Evolutionary conservation across 345 rosid species (phyloP).

Genomic region (Eucalyptus pauciflora): DNA sequence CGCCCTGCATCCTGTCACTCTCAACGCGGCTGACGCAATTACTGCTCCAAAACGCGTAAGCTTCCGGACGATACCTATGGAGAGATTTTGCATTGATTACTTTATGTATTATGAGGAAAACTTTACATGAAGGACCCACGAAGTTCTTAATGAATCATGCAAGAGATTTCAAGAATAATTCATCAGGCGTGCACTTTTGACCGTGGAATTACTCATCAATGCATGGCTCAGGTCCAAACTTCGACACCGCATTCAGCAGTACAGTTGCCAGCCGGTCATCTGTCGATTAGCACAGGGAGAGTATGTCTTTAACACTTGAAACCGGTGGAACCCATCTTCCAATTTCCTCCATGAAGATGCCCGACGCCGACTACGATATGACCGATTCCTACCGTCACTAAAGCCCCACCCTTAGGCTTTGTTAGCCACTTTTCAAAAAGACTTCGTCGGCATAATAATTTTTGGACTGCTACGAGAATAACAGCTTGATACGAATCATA

Average conservation of each 20-base stretch:
- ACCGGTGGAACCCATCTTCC: too few relatives aligned
- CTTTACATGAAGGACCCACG: neutral
- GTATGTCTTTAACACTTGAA: neutral
- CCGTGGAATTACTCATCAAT: neutral
- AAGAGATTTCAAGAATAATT: neutral
- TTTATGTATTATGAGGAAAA: neutral
- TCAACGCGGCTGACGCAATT: neutral
- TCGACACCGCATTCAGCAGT: neutral
- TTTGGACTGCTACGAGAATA: rapidly evolving
- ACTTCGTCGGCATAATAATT: too few relatives aligned
- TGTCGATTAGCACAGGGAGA: neutral
- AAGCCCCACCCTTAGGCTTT: too few relatives aligned
- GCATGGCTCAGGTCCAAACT: neutral
- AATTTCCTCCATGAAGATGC: too few relatives aligned
- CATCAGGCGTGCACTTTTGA: neutral
- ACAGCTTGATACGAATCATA: rapidly evolving
- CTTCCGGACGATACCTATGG: neutral
- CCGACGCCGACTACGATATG: too few relatives aligned
- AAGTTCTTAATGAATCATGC: neutral
- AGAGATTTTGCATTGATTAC: neutral
- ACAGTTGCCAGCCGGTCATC: neutral
- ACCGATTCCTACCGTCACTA: too few relatives aligned
- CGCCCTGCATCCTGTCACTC: neutral
- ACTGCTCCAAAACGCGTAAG: neutral
- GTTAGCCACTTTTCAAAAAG: too few relatives aligned